Evolutionary conservation across 1,284 basidiomycete genomes (phyloP).

Genomic region (Peniophora sp.): DNA sequence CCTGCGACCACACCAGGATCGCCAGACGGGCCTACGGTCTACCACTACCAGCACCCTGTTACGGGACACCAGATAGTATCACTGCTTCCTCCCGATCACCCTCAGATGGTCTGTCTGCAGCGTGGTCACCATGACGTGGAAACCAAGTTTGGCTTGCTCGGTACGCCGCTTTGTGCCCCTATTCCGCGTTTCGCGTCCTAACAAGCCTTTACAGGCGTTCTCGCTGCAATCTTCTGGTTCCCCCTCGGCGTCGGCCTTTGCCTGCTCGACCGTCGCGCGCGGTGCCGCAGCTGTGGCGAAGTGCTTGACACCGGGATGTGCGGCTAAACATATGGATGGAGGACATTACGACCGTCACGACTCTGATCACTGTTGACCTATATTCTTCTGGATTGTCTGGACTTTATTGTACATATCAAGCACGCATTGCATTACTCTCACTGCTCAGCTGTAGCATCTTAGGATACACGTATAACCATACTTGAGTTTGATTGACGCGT

Average conservation of each 20-base stretch:
- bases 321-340: neutral
- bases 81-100: constrained; percentile 62
- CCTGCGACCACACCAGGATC: neutral
- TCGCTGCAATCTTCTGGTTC: constrained; percentile 78
- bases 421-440: no score
- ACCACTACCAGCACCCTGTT: constrained; percentile 36
- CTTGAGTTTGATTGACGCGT: no score
- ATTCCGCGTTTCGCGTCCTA: neutral
- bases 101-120: constrained; percentile 74
- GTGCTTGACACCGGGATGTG: constrained; percentile 9
- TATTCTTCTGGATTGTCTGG: no score
- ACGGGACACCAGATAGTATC: constrained; percentile 42
- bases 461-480: no score
- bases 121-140: constrained; percentile 55
- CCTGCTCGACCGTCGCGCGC: constrained; percentile 59
- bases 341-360: no score
- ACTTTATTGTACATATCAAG: no score
- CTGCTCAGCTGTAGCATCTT: no score
- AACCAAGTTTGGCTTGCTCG: constrained; percentile 59
- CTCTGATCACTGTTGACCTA: no score
- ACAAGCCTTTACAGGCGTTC: constrained; percentile 39
- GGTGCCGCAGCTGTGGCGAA: constrained; percentile 50
- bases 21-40: constrained; percentile 22
- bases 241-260: constrained; percentile 70
- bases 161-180: constrained; percentile 29